Evolutionary conservation across 1,139 yeast genomes (phyloP).

Genomic region (Candida pseudocylindracea): DNA sequence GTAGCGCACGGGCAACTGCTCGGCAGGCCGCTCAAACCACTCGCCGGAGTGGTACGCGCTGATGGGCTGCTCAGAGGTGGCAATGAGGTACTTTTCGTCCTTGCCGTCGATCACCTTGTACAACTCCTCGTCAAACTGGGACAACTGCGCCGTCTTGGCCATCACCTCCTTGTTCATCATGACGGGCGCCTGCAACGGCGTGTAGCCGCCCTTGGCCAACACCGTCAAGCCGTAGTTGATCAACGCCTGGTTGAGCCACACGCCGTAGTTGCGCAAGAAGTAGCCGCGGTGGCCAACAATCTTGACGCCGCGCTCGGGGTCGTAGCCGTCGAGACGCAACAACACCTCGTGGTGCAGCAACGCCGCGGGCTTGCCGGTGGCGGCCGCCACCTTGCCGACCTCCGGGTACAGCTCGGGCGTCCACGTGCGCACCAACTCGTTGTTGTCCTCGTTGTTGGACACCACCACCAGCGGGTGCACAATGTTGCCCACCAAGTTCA

Average conservation of each 20-base stretch:
- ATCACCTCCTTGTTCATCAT: conserved; percentile 99
- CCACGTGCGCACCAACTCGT: conserved; percentile 76
- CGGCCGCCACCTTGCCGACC: conserved; percentile 42
- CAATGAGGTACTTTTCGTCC: conserved; percentile 93
- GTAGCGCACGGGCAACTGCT: conserved; percentile 86
- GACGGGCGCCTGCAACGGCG: conserved; percentile 93
- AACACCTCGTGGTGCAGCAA: conserved; percentile 92
- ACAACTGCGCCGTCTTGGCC: conserved; percentile 98
- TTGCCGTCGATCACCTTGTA: conserved; percentile 94
- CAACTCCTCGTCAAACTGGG: conserved; percentile 93
- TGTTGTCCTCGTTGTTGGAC: conserved; percentile 77
- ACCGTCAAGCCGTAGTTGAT: conserved; percentile 87
- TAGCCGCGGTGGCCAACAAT: conserved; percentile 98
- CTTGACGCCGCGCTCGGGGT: conserved; percentile 97
- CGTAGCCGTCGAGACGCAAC: conserved; percentile 89
- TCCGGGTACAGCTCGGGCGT: conserved; percentile 39
- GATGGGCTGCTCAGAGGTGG: conserved; percentile 98
- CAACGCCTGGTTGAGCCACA: conserved; percentile 91
- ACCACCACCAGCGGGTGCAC: conserved; percentile 83
- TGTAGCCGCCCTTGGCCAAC: conserved; percentile 60
- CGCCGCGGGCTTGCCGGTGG: conserved; percentile 52
- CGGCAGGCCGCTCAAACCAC: conserved; percentile 97
- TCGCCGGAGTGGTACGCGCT: conserved; percentile 95
- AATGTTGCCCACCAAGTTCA: conserved; percentile 77
- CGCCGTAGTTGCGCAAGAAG: conserved; percentile 87